phyloP scores from a whole-genome alignment of 345 rosid genomes.

The Noccaea bulbosa region DNA sequence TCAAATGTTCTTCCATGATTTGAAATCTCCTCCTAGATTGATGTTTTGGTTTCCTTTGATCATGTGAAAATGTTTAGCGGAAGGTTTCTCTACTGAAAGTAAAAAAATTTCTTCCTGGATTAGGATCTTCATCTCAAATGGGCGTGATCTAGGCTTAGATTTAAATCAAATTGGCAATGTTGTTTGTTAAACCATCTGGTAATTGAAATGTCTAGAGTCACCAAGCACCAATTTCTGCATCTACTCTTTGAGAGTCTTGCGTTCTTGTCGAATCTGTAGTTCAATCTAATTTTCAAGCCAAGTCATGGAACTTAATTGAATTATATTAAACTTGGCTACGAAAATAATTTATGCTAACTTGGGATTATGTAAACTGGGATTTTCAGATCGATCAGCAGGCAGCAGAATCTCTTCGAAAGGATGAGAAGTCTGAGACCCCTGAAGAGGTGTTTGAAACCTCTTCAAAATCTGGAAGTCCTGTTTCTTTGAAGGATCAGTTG shows the following conservation, averaged over 20 bases:
- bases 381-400: conserved; percentile 94
- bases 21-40: background rate
- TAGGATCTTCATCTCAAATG: conserved; percentile 7
- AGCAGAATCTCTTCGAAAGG: conserved; percentile 83
- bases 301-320: conserved; percentile 8
- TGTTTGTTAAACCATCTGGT: conserved; percentile 7
- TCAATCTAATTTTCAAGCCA: background rate
- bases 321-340: conserved; percentile 2
- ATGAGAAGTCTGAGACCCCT: conserved; percentile 62
- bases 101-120: too few species aligned
- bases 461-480: conserved; percentile 53
- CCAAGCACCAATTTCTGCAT: background rate
- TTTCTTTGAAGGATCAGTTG: conserved; percentile 84
- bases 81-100: background rate
- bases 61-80: background rate
- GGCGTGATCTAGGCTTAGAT: background rate
- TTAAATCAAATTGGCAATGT: conserved; percentile 5
- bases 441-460: conserved; percentile 52
- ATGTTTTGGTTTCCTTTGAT: background rate
- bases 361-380: conserved; percentile 37
- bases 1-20: background rate
- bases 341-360: background rate
- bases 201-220: background rate
- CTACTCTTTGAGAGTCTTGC: background rate
- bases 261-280: background rate